Evolutionary conservation across 371 early-diverging fungal genomes (phyloP), one percentile per base, ranked within the genome.

Genomic region (Homolaphlyctis polyrhiza): DNA sequence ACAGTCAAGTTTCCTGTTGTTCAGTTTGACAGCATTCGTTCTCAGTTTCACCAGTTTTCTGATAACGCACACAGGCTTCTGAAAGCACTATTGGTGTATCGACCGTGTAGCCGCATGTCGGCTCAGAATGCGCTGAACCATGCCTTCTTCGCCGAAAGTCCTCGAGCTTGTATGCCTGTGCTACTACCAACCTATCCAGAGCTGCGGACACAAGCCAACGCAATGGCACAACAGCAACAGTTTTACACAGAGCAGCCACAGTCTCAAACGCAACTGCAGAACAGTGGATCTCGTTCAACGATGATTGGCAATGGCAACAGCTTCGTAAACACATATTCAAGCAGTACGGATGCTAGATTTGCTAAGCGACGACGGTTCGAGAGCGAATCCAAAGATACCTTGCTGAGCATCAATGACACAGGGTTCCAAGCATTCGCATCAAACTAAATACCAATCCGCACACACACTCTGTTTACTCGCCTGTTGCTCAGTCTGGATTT

Each of bases 51-150:
- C 8, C 78, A 80, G 30, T 83, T 76, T 36, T 80, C 84, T 30
- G 77, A 81, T 29, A 78, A 82, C 36, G 88, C 92, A 0, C 66
- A 87, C 16, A 75, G 83, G n/a, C 77, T 97, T 23, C 72, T 97
- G 18, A 81, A 86, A 25, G 84, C 83, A 13, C 69, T 97, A 52
- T 79, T 97, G 30, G 86, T 87, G 0, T 92, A 90, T 60, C 85
- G 90, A 63, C 97, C 96, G 2, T 71, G 70, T 43, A 79, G 85
- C 64, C 86, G 97, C 45, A 66, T 93, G 13, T 78, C 80, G 3
- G 89, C 86, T 21, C 78, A 82, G 45, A 84, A 86, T 58, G 94
- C 95, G 16, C 70, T 93, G 39, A 67, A 78, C 3, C 93, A 94
- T 70, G 73, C 87, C 35, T 93, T 89, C 63, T 91, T 93, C 69